A percentile compares a stretch with the other conserved stretches of the same genome.
phyloP scores from a whole-genome alignment of 768 basidiomycete species.

The Hygrocybe punicea region DNA sequence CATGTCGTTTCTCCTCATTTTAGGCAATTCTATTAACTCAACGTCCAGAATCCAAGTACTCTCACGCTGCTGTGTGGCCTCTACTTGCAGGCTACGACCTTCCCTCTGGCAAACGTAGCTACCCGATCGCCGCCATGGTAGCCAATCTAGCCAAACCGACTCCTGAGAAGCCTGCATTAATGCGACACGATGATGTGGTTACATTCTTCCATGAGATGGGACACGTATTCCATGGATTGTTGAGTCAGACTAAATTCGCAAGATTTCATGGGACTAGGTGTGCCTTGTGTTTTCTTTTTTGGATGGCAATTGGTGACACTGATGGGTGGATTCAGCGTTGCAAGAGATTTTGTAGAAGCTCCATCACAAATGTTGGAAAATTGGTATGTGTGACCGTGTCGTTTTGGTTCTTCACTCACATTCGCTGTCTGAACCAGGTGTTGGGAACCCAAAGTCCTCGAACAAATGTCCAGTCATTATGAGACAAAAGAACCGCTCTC shows the following conservation, averaged over 20 bases:
- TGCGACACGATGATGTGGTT: conserved; percentile 85
- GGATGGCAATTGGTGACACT: not conserved
- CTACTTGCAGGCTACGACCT: conserved; percentile 64
- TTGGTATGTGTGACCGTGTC: conserved; percentile 46
- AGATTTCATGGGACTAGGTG: conserved; percentile 80
- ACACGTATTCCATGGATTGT: conserved; percentile 65
- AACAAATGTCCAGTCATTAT: conserved; percentile 78
- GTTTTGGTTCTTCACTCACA: not conserved
- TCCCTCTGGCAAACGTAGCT: conserved; percentile 55
- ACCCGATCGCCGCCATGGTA: conserved; percentile 82
- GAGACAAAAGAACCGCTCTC: conserved; percentile 69
- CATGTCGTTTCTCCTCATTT: conserved; percentile 1
- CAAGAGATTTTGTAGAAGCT: conserved; percentile 83
- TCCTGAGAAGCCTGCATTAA: conserved; percentile 72
- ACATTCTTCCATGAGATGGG: conserved; percentile 94
- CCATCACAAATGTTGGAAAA: conserved; percentile 93
- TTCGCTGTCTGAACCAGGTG: conserved; percentile 43
- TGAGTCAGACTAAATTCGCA: conserved; percentile 66
- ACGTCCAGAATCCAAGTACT: conserved; percentile 64
- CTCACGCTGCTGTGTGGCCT: conserved; percentile 84
- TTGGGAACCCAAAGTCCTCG: conserved; percentile 76
- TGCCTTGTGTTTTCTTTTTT: not conserved
- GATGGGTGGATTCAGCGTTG: conserved; percentile 40
- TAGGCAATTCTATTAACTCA: not conserved
- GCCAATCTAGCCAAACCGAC: conserved; percentile 88